These are phyloP conservation scores for Corymbia citriodora DNA, from an alignment of 441 rosid species.

Conservation along the genomic window DNA sequence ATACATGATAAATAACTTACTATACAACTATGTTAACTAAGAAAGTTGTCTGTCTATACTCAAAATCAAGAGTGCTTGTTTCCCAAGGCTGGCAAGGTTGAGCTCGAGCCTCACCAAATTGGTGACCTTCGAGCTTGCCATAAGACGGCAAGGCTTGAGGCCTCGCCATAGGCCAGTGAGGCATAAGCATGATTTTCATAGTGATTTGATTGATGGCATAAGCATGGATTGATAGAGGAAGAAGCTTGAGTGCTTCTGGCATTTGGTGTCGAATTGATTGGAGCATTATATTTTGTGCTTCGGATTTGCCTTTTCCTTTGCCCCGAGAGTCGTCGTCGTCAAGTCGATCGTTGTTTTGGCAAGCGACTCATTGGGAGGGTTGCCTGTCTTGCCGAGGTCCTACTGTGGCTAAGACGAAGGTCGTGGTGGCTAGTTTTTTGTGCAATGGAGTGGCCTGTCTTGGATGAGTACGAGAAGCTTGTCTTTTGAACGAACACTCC, in stretches of 20 bases:
- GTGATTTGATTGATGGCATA: constrained; percentile 18
- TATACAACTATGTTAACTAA: not conserved
- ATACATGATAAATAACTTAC: not conserved
- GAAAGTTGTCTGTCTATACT: not conserved
- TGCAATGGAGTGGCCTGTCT: constrained; percentile 61
- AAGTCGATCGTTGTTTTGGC: not conserved
- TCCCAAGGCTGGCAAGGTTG: too few species aligned
- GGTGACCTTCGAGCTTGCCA: too few species aligned
- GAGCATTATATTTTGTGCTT: not conserved
- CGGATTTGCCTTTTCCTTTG: too few species aligned
- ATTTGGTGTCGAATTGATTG: not conserved
- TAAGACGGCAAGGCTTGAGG: too few species aligned
- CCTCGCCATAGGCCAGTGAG: not conserved
- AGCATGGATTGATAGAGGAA: not conserved
- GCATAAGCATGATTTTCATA: not conserved
- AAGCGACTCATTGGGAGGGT: too few species aligned
- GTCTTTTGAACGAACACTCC: constrained; percentile 82
- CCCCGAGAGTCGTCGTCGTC: too few species aligned
- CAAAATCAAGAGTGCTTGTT: not conserved
- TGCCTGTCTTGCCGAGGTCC: not conserved
- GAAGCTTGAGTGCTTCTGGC: not conserved
- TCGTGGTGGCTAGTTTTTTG: not conserved
- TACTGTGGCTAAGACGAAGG: not conserved
- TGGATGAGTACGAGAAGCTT: constrained; percentile 91
- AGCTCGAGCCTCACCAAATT: too few species aligned